phyloP scores from a whole-genome alignment of 352 stramenopile genomes.

The Globisporangium radiosum region DNA sequence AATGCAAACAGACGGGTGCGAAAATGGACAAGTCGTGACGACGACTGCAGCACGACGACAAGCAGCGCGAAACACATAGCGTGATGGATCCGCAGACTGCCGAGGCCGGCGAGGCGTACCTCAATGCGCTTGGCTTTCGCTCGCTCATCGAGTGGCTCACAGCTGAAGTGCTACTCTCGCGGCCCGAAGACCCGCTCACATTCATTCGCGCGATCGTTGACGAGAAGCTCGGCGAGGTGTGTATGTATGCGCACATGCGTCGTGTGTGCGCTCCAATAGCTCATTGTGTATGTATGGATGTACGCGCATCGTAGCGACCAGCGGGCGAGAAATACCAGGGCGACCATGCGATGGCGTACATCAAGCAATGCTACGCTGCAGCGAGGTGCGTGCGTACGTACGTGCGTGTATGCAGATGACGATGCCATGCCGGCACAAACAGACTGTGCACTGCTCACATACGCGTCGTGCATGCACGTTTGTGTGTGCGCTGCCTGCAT shows the following conservation, averaged over 20 bases:
- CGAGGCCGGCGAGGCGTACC: slow-evolving; percentile 78
- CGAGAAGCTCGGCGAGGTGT: slow-evolving; percentile 77
- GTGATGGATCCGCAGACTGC: slow-evolving; percentile 68
- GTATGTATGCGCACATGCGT: background rate
- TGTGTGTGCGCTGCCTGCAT: background rate
- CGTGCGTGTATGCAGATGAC: no score
- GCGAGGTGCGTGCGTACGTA: slow-evolving; percentile 48
- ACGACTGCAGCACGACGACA: no score
- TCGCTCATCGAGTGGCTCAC: slow-evolving; percentile 90
- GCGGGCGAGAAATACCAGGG: slow-evolving; percentile 65
- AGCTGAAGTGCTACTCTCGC: slow-evolving; percentile 75
- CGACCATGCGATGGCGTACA: slow-evolving; percentile 74
- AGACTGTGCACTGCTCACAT: no score
- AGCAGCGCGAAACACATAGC: no score
- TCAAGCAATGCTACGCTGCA: slow-evolving; percentile 85
- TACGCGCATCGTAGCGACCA: slow-evolving; percentile 15
- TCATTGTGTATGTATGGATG: background rate
- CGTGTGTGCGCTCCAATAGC: no score
- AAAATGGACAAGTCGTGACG: no score
- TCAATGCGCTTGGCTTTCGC: slow-evolving; percentile 85
- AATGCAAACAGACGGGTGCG: no score
- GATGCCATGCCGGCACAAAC: no score
- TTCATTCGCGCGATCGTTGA: slow-evolving; percentile 78
- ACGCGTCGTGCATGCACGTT: no score
- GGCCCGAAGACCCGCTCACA: slow-evolving; percentile 80